Conservation (phyloP, 1,139 yeast species). For the Kodamaea sp. region DNA sequence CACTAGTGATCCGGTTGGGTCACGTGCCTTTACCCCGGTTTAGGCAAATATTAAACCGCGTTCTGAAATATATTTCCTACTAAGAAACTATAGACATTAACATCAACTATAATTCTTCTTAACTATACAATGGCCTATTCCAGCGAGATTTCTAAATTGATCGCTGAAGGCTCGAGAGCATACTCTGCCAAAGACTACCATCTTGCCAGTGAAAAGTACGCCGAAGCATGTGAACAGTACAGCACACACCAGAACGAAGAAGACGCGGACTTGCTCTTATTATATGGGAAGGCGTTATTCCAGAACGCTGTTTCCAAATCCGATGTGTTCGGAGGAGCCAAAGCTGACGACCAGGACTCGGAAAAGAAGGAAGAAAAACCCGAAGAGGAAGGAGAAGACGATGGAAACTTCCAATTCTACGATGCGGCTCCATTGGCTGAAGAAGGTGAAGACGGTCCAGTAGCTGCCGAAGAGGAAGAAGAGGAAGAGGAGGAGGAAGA, state of each 20-base stretch:
- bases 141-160: constrained; percentile 41
- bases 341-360: constrained; percentile 18
- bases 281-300: constrained; percentile 82
- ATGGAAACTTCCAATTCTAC: constrained; percentile 53
- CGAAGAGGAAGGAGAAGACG: constrained; percentile 22
- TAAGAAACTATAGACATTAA: too few relatives aligned
- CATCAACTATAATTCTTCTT: too few relatives aligned
- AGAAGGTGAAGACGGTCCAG: constrained; percentile 25
- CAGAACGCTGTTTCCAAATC: constrained; percentile 74
- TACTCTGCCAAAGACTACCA: constrained; percentile 69
- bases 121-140: constrained; percentile 26
- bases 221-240: constrained; percentile 67
- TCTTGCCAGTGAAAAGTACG: constrained; percentile 68
- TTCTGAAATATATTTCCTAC: too few relatives aligned
- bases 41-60: too few relatives aligned
- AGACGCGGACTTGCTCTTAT: constrained; percentile 69
- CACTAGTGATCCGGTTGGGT: too few relatives aligned
- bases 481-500: constrained; percentile 28
- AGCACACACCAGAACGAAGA: constrained; percentile 53
- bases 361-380: constrained; percentile 22
- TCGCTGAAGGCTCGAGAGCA: constrained; percentile 61
- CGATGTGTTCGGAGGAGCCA: constrained; percentile 72
- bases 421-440: constrained; percentile 53
- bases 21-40: too few relatives aligned
- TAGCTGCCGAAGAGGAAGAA: constrained; percentile 23